Evolutionary conservation across 257 asterid genomes (phyloP), one percentile per base, ranked within the genome.

Genomic region (Salvia miltiorrhiza): DNA sequence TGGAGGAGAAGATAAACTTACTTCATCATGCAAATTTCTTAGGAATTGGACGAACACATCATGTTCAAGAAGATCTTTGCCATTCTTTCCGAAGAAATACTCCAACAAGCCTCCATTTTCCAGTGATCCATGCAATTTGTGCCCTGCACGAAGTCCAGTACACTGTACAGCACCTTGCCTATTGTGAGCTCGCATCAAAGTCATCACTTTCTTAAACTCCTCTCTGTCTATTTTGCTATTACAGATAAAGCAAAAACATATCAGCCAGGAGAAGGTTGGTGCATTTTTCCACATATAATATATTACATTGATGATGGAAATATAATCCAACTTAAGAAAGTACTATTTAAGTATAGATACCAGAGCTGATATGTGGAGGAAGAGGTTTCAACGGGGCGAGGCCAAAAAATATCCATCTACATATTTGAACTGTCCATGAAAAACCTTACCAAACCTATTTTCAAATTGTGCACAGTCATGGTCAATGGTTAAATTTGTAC

Each of bases 201-300:
- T 72, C 98, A 92, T 92, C 74, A 92, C 95, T 77, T 87, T 86
- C 87, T 78, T 92, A 83, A 92, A 92, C 77, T 92, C 98, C 69
- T 85, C 88, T 62, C 80, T 74, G 57, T 89, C 87, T 62, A 92
- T 92, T 76, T 86, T 83, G 55, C 98, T 92, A 74, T 69, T 50
- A 63, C 26, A 55, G 71, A 28, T 59, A 52, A 72, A 26, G 64
- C 5, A 65, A 37, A n/a, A 39, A 55, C 45, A 40, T 72, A 60
- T 67, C 67, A 72, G 58, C 50, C 35, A 7, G 23, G 72, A 28
- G 24, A 57, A 63, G 39, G 62, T 13, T 65, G 44, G 48, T 41
- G 64, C 23, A 7, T 8, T 64, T 30, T 71, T 57, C 35, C 37
- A 23, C 58, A 47, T 23, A 70, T 24, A 63, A 49, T 66, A 44